These are phyloP conservation scores for Podospora tetraspora DNA, from an alignment of 495 filamentous ascomycete species.

Conservation along the genomic window DNA sequence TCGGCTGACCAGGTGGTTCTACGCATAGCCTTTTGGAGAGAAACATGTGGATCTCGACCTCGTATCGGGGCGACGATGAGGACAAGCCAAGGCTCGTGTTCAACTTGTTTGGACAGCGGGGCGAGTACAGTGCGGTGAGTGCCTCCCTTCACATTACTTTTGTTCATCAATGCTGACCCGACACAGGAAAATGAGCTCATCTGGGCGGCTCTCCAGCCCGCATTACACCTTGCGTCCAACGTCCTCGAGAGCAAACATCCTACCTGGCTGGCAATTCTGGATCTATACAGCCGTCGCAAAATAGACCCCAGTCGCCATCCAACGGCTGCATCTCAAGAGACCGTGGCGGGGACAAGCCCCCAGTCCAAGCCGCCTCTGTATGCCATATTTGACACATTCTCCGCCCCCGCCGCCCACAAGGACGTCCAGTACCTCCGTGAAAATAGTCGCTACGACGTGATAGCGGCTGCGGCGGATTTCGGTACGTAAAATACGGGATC, in stretches of 20 bases:
- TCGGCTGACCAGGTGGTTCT: not conserved
- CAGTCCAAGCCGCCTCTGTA: not conserved
- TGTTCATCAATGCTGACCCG: not conserved
- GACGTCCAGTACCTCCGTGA: not conserved
- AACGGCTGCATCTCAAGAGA: too few species aligned
- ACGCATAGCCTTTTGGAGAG: not conserved
- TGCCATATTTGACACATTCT: not conserved
- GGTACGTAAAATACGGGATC: too few species aligned
- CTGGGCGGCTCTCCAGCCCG: slow-evolving; percentile 34
- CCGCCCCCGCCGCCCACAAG: not conserved
- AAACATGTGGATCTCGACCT: not conserved
- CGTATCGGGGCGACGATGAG: not conserved
- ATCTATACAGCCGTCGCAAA: slow-evolving; percentile 20
- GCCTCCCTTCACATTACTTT: not conserved
- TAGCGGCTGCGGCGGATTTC: not conserved
- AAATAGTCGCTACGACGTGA: not conserved
- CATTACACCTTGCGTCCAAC: slow-evolving; percentile 24
- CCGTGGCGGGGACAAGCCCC: too few species aligned
- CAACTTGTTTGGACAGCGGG: slow-evolving; percentile 15
- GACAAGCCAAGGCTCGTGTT: slow-evolving; percentile 23
- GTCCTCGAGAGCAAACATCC: slow-evolving; percentile 20
- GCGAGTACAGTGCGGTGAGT: not conserved
- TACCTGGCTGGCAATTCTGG: slow-evolving; percentile 14
- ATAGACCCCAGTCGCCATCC: not conserved
- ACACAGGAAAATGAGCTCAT: slow-evolving; percentile 24